Evolutionary conservation across 306 rosid species (phyloP).

Genomic region (Lablab purpureus): DNA sequence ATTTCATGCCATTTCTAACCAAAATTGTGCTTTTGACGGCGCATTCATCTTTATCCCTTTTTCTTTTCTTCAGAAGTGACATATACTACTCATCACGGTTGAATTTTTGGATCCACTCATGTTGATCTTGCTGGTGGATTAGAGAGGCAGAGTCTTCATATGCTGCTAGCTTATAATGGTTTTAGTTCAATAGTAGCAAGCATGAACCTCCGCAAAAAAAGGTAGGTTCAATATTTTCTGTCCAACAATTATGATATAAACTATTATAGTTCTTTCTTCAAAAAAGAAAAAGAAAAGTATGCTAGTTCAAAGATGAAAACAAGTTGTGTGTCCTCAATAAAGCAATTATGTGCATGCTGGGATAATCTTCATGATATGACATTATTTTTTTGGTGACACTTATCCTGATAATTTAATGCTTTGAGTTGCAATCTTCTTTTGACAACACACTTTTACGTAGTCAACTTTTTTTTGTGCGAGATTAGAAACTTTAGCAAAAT

Average conservation of each 20-base stretch:
- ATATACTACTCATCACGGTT: not conserved
- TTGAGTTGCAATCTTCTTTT: not conserved
- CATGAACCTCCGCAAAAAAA: conserved; percentile 4
- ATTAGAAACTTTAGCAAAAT: no score
- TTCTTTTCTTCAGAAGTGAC: not conserved
- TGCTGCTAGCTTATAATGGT: not conserved
- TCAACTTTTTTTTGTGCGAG: not conserved
- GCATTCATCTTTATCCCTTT: not conserved
- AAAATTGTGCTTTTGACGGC: not conserved
- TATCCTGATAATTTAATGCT: not conserved
- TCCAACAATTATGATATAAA: conserved; percentile 4
- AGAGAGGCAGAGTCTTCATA: not conserved
- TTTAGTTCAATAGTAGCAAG: not conserved
- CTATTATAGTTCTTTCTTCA: not conserved
- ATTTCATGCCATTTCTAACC: not conserved
- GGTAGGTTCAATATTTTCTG: not conserved
- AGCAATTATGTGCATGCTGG: not conserved
- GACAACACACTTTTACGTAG: not conserved
- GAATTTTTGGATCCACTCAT: conserved; percentile 11
- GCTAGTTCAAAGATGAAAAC: not conserved
- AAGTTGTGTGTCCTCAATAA: not conserved
- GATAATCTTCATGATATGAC: not conserved
- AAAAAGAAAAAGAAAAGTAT: not conserved
- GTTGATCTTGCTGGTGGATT: not conserved
- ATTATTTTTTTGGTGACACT: not conserved